phyloP scores from a whole-genome alignment of 768 basidiomycete species.

The Suillus hirtellus region DNA sequence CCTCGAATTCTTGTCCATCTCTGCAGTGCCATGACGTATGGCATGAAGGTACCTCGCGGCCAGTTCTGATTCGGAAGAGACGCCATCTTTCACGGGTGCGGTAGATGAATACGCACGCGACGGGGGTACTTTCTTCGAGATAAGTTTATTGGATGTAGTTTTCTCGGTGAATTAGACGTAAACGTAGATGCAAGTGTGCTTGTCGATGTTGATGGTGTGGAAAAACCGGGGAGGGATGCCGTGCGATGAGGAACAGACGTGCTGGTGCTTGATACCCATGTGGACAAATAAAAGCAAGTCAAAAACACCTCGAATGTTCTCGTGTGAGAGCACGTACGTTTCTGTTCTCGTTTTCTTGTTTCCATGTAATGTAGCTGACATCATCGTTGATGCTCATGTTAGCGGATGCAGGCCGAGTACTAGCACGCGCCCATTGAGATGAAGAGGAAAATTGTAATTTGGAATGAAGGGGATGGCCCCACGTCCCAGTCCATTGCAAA shows the following conservation, averaged over 20 bases:
- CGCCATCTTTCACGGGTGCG: background rate
- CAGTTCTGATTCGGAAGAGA: background rate
- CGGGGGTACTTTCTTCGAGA: conserved; percentile 2
- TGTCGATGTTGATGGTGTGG: too few relatives aligned
- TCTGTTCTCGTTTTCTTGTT: background rate
- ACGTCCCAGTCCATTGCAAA: conserved; percentile 5
- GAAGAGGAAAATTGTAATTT: background rate
- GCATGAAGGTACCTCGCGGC: conserved; percentile 2
- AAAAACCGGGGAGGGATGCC: background rate
- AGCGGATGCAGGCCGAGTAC: background rate
- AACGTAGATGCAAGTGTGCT: background rate
- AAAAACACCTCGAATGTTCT: background rate
- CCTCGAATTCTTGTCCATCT: conserved; percentile 26
- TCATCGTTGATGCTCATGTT: background rate
- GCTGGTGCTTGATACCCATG: background rate
- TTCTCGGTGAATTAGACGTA: background rate
- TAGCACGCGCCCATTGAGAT: conserved; percentile 5
- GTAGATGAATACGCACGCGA: background rate
- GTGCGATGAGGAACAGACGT: background rate
- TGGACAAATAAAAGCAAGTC: background rate
- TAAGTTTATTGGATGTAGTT: background rate
- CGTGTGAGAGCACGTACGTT: background rate
- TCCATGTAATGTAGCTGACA: background rate
- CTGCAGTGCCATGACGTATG: conserved; percentile 23
- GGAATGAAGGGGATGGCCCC: background rate